Base-by-base conservation (phyloP, 495 filamentous ascomycete species). In the Cryomyces minteri region DNA sequence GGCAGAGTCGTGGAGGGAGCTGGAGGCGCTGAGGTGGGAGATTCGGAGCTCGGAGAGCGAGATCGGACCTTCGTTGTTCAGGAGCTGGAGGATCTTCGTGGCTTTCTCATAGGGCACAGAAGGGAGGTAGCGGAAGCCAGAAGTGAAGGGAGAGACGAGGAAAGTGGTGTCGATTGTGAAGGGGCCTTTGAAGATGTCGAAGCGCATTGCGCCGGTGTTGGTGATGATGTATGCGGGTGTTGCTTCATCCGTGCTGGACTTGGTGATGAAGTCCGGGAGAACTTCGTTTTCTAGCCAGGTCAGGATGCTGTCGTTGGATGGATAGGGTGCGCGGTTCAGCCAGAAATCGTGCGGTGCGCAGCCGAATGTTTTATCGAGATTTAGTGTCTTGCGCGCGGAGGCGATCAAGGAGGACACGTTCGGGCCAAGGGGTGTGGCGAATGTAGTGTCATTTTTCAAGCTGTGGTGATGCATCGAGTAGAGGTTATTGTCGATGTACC, bases 401-500 rank as follows among this genome's bases (percentile, higher is more conserved):
- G 74, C 55, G 51, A 98, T 95, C 54, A 71, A 66, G n/a, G 60
- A 51, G 29, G 82, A 81, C 31, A 90, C 77, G 40, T 84, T 80
- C 11, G 64, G 67, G 32, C 90, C 90, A 40, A 77, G 73, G 9
- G 77, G 68, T 3, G 92, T 98, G 6, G 75, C 73, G 55, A 98
- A 98, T 1, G 77, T 79, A 1, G 66, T 55, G 7, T 62, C 57
- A 57, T 85, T 73, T 31, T 83, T 76, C 5, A 69, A 71, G 5
- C 82, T 82, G 55, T 98, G 90, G 51, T 94, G 72, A 48, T 85
- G 68, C 45, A 87, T 79, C 4, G 87, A 92, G 48, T 71, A 77
- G 5, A 94, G 69, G 53, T 98, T 98, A 61, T 92, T 94, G 60
- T 98, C 90, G 55, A 98, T 86, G 60, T 98, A 98, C 40, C 78